A percentile compares a stretch with the other conserved stretches of the same genome.
These are phyloP conservation scores for Ustilago vetiveriae DNA, from an alignment of 1,284 basidiomycete genomes.

Conservation along the genomic window DNA sequence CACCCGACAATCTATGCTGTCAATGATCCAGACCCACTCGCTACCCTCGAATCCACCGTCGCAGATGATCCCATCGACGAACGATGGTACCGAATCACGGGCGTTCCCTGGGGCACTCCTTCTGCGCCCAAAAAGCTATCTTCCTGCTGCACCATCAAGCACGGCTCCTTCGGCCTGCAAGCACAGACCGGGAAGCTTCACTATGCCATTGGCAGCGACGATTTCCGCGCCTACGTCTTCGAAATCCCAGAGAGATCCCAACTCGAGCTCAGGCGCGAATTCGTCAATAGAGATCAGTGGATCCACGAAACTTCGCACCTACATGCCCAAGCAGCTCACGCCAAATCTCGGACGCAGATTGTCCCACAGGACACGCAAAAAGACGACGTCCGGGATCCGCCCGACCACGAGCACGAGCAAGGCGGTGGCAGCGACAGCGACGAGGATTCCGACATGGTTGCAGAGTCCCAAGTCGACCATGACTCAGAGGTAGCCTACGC, in stretches of 20 bases:
- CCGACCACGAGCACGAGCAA: not conserved
- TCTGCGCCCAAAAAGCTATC: conserved; percentile 27
- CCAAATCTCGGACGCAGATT: too few species aligned
- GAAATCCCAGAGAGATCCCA: conserved; percentile 18
- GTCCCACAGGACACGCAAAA: not conserved
- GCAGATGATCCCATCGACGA: not conserved
- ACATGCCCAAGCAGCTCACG: conserved; percentile 3
- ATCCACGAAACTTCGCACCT: conserved; percentile 9
- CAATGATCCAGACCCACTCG: conserved; percentile 28
- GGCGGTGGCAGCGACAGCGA: conserved; percentile 1
- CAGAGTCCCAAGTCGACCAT: conserved; percentile 13
- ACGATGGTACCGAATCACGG: not conserved
- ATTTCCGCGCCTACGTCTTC: conserved; percentile 39
- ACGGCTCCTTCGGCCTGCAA: conserved; percentile 36
- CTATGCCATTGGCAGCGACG: conserved; percentile 38
- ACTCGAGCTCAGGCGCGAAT: conserved; percentile 18
- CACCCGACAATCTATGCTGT: conserved; percentile 39
- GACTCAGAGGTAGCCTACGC: conserved; percentile 21
- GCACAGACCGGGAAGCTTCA: conserved; percentile 19
- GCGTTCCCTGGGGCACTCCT: conserved; percentile 4
- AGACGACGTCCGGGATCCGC: too few species aligned
- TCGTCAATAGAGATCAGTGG: conserved; percentile 15
- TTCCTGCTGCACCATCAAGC: conserved; percentile 38
- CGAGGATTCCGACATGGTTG: conserved; percentile 1
- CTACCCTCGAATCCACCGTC: conserved; percentile 22